Percentiles rank a stretch among this genome's conserved stretches.
Conservation (phyloP, 2,329 filamentous ascomycete species). For the Orbilia blumenaviensis region DNA sequence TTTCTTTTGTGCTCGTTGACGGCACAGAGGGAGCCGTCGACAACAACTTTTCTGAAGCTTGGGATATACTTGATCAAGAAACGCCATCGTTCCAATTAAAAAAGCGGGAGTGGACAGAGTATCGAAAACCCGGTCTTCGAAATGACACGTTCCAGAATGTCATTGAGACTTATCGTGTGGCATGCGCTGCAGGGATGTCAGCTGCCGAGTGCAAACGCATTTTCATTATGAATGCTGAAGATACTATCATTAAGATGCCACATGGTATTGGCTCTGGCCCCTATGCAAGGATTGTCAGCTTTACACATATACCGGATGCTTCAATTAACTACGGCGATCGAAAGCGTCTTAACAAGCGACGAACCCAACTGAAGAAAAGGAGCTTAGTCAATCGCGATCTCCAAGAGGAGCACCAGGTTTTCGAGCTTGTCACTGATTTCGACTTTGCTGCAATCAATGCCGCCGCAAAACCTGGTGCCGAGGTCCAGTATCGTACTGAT, state of each 20-base stretch:
- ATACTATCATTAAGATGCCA: slow-evolving; percentile 16
- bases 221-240: slow-evolving; percentile 22
- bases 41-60: background rate
- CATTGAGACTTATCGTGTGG: slow-evolving; percentile 10
- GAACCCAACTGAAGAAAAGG: background rate
- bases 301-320: slow-evolving; percentile 16
- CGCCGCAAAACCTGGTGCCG: slow-evolving; percentile 13
- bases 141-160: slow-evolving; percentile 9
- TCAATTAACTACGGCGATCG: background rate
- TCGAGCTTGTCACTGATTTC: slow-evolving; percentile 16
- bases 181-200: slow-evolving; percentile 10
- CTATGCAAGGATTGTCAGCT: slow-evolving; percentile 10
- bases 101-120: slow-evolving; percentile 13
- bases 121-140: slow-evolving; percentile 11
- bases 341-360: background rate
- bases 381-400: background rate
- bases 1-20: slow-evolving; percentile 24
- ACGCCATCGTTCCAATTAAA: background rate
- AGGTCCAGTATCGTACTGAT: slow-evolving; percentile 23
- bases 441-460: slow-evolving; percentile 12
- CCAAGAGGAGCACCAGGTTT: slow-evolving; percentile 9
- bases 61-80: slow-evolving; percentile 10
- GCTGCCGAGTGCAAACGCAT: slow-evolving; percentile 15
- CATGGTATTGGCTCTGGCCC: slow-evolving; percentile 2
- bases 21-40: slow-evolving; percentile 22